Evolutionary conservation across 2,329 filamentous ascomycete genomes (phyloP).

Genomic region (Lachnellula arida): DNA sequence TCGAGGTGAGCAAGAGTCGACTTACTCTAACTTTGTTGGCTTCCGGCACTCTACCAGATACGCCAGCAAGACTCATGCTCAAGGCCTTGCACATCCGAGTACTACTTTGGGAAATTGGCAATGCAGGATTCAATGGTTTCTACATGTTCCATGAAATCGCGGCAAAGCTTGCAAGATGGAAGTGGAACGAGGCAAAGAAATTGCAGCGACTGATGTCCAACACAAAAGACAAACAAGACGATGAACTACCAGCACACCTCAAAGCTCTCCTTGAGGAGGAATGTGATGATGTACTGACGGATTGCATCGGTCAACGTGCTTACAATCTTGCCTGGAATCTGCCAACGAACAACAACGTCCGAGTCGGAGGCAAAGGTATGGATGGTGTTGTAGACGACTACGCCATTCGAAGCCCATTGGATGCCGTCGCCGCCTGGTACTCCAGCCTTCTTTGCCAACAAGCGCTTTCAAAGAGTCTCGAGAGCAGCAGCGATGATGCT

Average conservation of each 20-base stretch:
- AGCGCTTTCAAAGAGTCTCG: constrained; percentile 60
- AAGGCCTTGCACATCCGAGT: constrained; percentile 91
- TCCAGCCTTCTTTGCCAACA: constrained; percentile 70
- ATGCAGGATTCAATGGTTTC: constrained; percentile 59
- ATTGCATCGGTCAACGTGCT: constrained; percentile 74
- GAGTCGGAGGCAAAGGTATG: constrained; percentile 64
- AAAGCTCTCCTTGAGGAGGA: constrained; percentile 71
- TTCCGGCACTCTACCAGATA: constrained; percentile 79
- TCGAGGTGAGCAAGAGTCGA: constrained; percentile 82
- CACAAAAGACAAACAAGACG: constrained; percentile 41
- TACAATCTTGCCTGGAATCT: constrained; percentile 88
- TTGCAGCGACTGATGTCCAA: constrained; percentile 49
- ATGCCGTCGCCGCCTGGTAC: constrained; percentile 89
- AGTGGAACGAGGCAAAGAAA: constrained; percentile 77
- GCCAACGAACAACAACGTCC: constrained; percentile 63
- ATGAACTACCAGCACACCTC: constrained; percentile 72
- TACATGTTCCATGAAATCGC: constrained; percentile 64
- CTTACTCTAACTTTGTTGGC: constrained; percentile 82
- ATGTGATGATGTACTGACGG: constrained; percentile 75
- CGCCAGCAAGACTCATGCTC: constrained; percentile 79
- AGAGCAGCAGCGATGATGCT: constrained; percentile 44
- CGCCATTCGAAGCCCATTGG: constrained; percentile 79
- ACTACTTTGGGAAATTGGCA: constrained; percentile 72
- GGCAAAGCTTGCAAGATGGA: constrained; percentile 65
- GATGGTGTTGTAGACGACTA: constrained; percentile 81